These are phyloP conservation scores for Fusarium torulosum DNA, from an alignment of 2,329 filamentous ascomycete genomes.

Conservation along the genomic window DNA sequence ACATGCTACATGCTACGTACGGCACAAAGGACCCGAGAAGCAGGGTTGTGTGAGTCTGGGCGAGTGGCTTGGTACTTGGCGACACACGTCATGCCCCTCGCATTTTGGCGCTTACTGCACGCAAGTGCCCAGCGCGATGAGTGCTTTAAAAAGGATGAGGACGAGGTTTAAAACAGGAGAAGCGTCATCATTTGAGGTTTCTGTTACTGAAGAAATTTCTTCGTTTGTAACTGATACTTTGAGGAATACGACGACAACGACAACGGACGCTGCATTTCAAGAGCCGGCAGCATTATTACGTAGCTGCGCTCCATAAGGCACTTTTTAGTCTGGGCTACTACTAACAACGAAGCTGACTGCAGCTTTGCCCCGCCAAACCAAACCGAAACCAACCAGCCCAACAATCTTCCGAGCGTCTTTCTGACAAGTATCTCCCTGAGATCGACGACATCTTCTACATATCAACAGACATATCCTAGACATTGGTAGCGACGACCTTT, in stretches of 20 bases:
- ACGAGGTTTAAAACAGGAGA: slow-evolving; percentile 1
- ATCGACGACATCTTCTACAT: slow-evolving; percentile 22
- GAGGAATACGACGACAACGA: background rate
- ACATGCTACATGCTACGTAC: slow-evolving; percentile 16
- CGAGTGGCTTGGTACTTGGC: slow-evolving; percentile 51
- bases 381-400: slow-evolving; percentile 12
- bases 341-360: slow-evolving; percentile 33
- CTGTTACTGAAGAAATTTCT: background rate
- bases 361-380: slow-evolving; percentile 45
- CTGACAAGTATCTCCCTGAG: slow-evolving; percentile 21
- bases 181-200: slow-evolving; percentile 5
- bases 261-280: background rate
- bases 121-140: slow-evolving; percentile 27
- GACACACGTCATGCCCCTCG: slow-evolving; percentile 50
- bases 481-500: slow-evolving; percentile 22
- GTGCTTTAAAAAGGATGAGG: slow-evolving; percentile 27
- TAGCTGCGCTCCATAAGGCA: slow-evolving; percentile 29
- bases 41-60: slow-evolving; percentile 48
- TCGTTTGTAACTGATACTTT: slow-evolving; percentile 21
- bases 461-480: slow-evolving; percentile 12
- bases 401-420: slow-evolving; percentile 21
- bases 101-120: slow-evolving; percentile 40
- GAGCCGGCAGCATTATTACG: slow-evolving; percentile 30
- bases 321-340: slow-evolving; percentile 1
- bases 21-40: slow-evolving; percentile 44